A percentile compares a stretch with the other conserved stretches of the same genome.
phyloP scores from a whole-genome alignment of 1,284 basidiomycete species.

The Ustilago trichophora region DNA sequence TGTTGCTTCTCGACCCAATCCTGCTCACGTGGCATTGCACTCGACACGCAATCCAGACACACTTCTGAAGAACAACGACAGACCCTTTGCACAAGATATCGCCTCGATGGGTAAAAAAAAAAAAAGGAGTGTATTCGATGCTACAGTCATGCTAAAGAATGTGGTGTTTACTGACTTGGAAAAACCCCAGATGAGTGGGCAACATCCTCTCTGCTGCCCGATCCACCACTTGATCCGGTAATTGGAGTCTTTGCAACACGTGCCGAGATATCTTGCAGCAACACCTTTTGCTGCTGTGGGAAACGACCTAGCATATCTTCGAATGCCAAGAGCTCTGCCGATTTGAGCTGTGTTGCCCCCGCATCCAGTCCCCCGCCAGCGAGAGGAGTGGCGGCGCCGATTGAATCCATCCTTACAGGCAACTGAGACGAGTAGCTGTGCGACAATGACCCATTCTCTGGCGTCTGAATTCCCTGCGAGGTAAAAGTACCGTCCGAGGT shows the following conservation, averaged over 20 bases:
- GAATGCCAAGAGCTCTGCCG: conserved; percentile 28
- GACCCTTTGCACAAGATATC: no score
- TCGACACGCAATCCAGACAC: no score
- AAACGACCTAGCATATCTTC: conserved; percentile 41
- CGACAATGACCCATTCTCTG: conserved; percentile 18
- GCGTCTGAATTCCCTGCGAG: conserved; percentile 19
- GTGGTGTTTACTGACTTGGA: no score
- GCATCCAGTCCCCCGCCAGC: conserved; percentile 13
- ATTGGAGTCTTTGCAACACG: conserved; percentile 21
- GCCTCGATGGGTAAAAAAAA: no score
- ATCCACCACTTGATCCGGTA: conserved; percentile 14
- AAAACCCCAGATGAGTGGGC: no score
- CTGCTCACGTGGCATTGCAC: conserved; percentile 1
- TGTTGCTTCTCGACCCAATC: not conserved
- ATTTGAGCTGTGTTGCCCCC: conserved; percentile 12
- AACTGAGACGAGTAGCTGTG: conserved; percentile 18
- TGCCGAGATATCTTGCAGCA: conserved; percentile 37
- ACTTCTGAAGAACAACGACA: no score
- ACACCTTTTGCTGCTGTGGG: conserved; percentile 30
- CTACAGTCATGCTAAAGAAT: no score
- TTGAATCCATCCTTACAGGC: conserved; percentile 1
- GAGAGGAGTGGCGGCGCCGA: conserved; percentile 11
- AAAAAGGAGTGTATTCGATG: no score
- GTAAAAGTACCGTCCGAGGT: conserved; percentile 35
- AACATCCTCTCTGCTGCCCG: conserved; percentile 8